Percentiles rank a stretch among this genome's conserved stretches.
phyloP scores from a whole-genome alignment of 176 grass and related monocot genomes.

The Eragrostis nindensis region DNA sequence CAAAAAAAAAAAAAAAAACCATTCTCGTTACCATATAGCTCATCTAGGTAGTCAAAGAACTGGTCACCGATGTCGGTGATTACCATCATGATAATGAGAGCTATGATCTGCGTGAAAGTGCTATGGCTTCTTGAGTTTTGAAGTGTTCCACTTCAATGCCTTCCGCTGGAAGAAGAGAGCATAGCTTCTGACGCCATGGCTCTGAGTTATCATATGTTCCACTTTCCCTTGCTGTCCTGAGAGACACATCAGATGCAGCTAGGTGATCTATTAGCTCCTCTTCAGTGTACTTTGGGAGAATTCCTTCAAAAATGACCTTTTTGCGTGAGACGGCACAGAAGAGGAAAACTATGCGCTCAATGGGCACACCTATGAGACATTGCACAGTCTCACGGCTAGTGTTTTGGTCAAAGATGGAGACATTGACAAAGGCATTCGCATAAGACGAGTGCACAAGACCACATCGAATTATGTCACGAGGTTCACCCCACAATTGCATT shows the following conservation, averaged over 20 bases:
- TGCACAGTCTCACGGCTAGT: too few relatives aligned
- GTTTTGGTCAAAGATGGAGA: conserved; percentile 56
- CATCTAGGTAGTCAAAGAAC: too few relatives aligned
- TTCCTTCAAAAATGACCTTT: too few relatives aligned
- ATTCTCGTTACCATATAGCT: too few relatives aligned
- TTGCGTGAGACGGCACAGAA: too few relatives aligned
- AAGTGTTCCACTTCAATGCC: background rate
- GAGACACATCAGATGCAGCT: conserved; percentile 37
- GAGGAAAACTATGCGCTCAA: too few relatives aligned
- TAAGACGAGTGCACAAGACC: conserved; percentile 62
- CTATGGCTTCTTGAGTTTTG: too few relatives aligned
- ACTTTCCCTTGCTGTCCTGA: conserved; percentile 35
- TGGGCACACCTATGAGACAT: too few relatives aligned
- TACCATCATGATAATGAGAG: too few relatives aligned
- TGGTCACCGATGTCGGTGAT: too few relatives aligned
- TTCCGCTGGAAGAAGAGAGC: background rate
- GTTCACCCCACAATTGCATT: conserved; percentile 49
- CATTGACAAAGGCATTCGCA: conserved; percentile 64
- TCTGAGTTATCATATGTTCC: conserved; percentile 16
- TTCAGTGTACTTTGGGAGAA: conserved; percentile 53
- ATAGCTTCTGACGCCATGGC: conserved; percentile 50
- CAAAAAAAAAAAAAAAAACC: too few relatives aligned
- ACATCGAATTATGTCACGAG: conserved; percentile 45
- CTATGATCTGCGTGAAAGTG: too few relatives aligned
- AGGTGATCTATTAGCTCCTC: conserved; percentile 46